Evolutionary conservation across 345 rosid species (phyloP).

Genomic region (Tarenaya hassleriana): DNA sequence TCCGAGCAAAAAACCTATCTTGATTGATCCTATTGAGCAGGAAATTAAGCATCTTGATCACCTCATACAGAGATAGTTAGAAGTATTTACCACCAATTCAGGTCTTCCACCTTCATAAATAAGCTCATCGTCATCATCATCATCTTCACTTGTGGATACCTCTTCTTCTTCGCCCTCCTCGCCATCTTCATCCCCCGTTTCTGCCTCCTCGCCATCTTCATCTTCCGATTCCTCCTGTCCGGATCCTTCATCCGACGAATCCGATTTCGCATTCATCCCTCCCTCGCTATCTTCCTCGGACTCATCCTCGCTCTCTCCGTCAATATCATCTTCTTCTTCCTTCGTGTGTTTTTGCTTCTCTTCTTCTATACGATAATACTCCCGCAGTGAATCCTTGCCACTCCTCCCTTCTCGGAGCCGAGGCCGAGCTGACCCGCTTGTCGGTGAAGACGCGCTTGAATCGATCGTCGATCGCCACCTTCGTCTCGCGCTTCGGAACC

Average conservation of each 20-base stretch:
- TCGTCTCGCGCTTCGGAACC: conserved; percentile 52
- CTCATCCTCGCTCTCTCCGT: conserved; percentile 8
- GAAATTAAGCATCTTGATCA: conserved; percentile 10
- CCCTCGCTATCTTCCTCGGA: conserved; percentile 28
- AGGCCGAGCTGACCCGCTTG: conserved; percentile 45
- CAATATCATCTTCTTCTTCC: conserved; percentile 10
- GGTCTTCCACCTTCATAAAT: conserved; percentile 44
- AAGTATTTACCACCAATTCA: conserved; percentile 34
- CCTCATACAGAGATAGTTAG: too few species aligned
- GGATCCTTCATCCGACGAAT: conserved; percentile 36
- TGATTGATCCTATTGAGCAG: not conserved
- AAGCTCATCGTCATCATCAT: conserved; percentile 24
- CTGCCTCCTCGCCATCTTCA: conserved; percentile 39
- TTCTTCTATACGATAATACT: conserved; percentile 53
- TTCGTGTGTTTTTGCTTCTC: conserved; percentile 13
- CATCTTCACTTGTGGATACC: not conserved
- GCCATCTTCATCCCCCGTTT: conserved; percentile 34
- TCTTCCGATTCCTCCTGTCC: conserved; percentile 50
- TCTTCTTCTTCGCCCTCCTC: conserved; percentile 19
- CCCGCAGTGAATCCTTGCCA: conserved; percentile 41
- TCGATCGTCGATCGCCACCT: conserved; percentile 71
- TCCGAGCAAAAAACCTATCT: conserved; percentile 2
- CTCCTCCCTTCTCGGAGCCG: conserved; percentile 46
- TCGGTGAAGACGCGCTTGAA: conserved; percentile 53
- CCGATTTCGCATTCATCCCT: conserved; percentile 23